These are phyloP conservation scores for Colletotrichum viniferum DNA, from an alignment of 2,329 filamentous ascomycete genomes.

Conservation along the genomic window DNA sequence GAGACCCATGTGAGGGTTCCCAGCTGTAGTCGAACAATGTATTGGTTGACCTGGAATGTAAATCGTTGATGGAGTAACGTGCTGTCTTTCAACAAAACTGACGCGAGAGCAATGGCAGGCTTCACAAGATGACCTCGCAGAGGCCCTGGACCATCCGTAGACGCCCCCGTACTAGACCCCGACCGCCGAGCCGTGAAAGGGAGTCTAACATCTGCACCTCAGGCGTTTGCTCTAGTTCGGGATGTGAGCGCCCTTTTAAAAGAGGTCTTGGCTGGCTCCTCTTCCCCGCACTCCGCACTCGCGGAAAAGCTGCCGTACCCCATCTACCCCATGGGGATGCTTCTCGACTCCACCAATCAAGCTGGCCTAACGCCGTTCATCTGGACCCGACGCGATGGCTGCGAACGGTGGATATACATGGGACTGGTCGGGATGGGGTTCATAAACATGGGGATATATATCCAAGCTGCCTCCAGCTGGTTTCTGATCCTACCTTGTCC, in stretches of 20 bases:
- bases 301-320: constrained; percentile 15
- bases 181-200: not conserved
- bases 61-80: not conserved
- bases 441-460: not conserved
- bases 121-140: not conserved
- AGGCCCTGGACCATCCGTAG: not conserved
- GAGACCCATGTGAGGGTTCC: rapidly evolving
- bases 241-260: not conserved
- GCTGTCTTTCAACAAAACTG: not conserved
- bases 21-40: not conserved
- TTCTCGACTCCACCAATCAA: constrained; percentile 11
- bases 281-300: constrained; percentile 16
- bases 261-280: not conserved
- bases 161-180: not conserved
- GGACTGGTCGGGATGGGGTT: not conserved
- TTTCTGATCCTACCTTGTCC: not conserved
- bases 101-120: not conserved
- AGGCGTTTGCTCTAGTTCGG: not conserved
- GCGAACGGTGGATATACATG: not conserved
- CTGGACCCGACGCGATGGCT: not conserved
- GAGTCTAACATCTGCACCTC: not conserved
- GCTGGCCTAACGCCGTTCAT: not conserved
- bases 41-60: not conserved
- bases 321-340: constrained; percentile 15
- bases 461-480: not conserved